A percentile compares a stretch with the other conserved stretches of the same genome.
These are phyloP conservation scores for Medicago ruthenica DNA, from an alignment of 306 rosid genomes.

Conservation along the genomic window DNA sequence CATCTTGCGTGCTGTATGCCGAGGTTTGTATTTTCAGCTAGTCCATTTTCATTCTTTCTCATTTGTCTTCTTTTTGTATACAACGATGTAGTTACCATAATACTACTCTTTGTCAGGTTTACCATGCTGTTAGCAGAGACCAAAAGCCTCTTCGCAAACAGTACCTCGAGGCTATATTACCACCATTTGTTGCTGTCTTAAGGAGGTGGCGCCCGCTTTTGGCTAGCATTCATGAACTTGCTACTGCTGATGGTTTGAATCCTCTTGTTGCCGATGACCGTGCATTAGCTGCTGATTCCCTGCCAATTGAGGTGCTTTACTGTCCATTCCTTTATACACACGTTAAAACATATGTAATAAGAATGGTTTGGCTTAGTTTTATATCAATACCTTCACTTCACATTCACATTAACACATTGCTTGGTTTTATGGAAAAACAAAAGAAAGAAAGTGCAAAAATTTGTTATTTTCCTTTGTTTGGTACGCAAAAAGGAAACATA, in stretches of 20 bases:
- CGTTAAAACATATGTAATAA: constrained; percentile 13
- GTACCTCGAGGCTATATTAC: constrained; percentile 93
- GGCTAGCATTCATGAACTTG: constrained; percentile 97
- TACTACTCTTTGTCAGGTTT: constrained; percentile 66
- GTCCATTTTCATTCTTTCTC: constrained; percentile 24
- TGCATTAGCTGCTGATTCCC: constrained; percentile 95
- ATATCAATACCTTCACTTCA: constrained; percentile 19
- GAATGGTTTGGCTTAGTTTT: constrained; percentile 18
- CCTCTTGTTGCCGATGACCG: constrained; percentile 88
- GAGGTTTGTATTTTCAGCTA: constrained; percentile 73
- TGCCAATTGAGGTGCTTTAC: constrained; percentile 81
- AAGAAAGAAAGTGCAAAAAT: neutral
- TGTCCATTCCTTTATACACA: neutral
- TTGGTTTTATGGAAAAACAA: constrained; percentile 4
- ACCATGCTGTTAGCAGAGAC: constrained; percentile 86
- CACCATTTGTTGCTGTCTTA: constrained; percentile 91
- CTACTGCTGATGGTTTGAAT: constrained; percentile 89
- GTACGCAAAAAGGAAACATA: neutral
- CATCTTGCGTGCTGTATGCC: constrained; percentile 91
- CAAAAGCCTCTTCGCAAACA: constrained; percentile 82
- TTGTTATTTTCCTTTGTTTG: neutral
- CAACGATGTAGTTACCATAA: constrained; percentile 38
- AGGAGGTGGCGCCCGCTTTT: constrained; percentile 97
- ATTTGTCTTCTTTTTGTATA: constrained; percentile 25
- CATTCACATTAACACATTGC: neutral